Conservation (phyloP, 768 basidiomycete species). For the Collybiopsis confluens region DNA sequence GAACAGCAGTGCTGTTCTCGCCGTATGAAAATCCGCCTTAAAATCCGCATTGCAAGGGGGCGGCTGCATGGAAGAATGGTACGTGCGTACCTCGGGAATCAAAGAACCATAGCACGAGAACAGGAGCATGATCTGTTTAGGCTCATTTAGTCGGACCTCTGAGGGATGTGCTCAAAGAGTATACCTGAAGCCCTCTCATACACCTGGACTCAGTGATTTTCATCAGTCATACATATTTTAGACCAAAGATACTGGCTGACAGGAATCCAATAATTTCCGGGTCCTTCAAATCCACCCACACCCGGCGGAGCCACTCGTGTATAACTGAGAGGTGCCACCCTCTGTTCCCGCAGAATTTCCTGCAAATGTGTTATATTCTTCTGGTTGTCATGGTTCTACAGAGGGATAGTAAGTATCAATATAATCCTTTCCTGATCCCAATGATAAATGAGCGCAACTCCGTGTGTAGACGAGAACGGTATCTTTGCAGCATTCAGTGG, state of each 20-base stretch:
- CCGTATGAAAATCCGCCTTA: constrained; percentile 50
- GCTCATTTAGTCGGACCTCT: too few species aligned
- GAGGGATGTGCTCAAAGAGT: not conserved
- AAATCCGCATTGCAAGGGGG: not conserved
- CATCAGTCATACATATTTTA: too few species aligned
- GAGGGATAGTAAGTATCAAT: not conserved
- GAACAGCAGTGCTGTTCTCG: constrained; percentile 38
- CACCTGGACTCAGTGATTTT: constrained; percentile 20
- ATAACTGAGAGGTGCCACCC: constrained; percentile 55
- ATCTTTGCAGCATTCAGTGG: constrained; percentile 54
- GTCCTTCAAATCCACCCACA: constrained; percentile 60
- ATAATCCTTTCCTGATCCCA: not conserved
- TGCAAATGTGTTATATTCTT: constrained; percentile 66
- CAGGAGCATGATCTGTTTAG: constrained; percentile 39
- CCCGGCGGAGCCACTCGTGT: constrained; percentile 57
- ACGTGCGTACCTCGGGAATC: constrained; percentile 57
- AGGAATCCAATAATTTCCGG: constrained; percentile 77
- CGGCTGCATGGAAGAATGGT: too few species aligned
- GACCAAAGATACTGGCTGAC: constrained; percentile 23
- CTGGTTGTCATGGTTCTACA: constrained; percentile 73
- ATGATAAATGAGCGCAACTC: constrained; percentile 38
- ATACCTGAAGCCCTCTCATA: constrained; percentile 32
- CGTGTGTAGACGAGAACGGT: constrained; percentile 67
- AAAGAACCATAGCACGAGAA: constrained; percentile 71
- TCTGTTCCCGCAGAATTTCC: constrained; percentile 61